These are phyloP conservation scores for Backusella circina DNA, from an alignment of 192 early-diverging fungal species.

Conservation along the genomic window DNA sequence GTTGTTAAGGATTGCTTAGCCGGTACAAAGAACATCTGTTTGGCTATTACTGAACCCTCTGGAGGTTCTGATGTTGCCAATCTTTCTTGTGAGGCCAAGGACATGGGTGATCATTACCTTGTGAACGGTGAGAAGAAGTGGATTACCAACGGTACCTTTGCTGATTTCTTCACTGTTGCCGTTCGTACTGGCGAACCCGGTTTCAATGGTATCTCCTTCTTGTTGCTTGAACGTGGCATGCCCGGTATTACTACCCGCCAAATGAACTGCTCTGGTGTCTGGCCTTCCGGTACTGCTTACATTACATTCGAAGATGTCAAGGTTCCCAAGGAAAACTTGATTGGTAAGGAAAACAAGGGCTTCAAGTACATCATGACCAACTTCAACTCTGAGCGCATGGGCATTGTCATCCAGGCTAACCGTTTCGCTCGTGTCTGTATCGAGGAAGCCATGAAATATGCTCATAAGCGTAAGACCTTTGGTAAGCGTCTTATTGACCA, in stretches of 20 bases:
- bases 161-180: slow-evolving; percentile 82
- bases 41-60: slow-evolving; percentile 76
- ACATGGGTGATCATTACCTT: slow-evolving; percentile 70
- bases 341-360: slow-evolving; percentile 82
- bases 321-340: slow-evolving; percentile 80
- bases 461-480: slow-evolving; percentile 84
- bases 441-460: slow-evolving; percentile 80
- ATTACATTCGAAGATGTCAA: slow-evolving; percentile 84
- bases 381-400: slow-evolving; percentile 82
- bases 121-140: slow-evolving; percentile 87
- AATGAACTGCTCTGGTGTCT: slow-evolving; percentile 81
- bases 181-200: slow-evolving; percentile 74
- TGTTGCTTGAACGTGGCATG: slow-evolving; percentile 71
- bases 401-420: slow-evolving; percentile 81
- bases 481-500: slow-evolving; percentile 84
- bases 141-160: slow-evolving; percentile 79
- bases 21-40: slow-evolving; percentile 75
- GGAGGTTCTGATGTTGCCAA: slow-evolving; percentile 75
- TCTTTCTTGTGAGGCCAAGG: slow-evolving; percentile 60
- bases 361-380: slow-evolving; percentile 65
- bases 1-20: slow-evolving; percentile 59
- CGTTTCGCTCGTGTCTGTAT: slow-evolving; percentile 85
- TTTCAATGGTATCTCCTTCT: slow-evolving; percentile 72
- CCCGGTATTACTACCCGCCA: slow-evolving; percentile 76
- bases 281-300: slow-evolving; percentile 73